phyloP scores from a whole-genome alignment of 2,329 filamentous ascomycete genomes.

The Hirsutella rhossiliensis region DNA sequence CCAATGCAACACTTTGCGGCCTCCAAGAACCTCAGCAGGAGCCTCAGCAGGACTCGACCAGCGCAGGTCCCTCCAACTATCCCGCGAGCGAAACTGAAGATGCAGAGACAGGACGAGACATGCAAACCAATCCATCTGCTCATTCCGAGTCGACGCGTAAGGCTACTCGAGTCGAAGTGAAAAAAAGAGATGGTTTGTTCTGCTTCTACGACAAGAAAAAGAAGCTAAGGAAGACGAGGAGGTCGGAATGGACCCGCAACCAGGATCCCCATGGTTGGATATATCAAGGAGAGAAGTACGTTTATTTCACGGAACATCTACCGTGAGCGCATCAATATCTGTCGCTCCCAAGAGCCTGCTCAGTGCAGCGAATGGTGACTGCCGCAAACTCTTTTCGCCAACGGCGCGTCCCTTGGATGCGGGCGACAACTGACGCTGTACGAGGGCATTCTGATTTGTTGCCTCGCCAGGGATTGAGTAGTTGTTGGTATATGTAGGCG shows the following conservation, averaged over 20 bases:
- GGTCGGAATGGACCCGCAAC: neutral
- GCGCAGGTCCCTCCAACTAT: neutral
- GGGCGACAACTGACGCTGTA: too few relatives aligned
- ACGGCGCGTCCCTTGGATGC: too few relatives aligned
- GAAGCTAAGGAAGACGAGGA: neutral
- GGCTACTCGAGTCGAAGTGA: neutral
- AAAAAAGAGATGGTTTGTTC: neutral
- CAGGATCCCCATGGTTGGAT: neutral
- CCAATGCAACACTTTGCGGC: neutral
- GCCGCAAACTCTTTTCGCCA: too few relatives aligned
- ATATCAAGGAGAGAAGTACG: neutral
- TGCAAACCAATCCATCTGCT: neutral
- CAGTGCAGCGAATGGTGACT: too few relatives aligned
- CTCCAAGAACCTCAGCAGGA: too few relatives aligned
- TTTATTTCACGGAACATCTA: neutral
- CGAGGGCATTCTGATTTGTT: too few relatives aligned
- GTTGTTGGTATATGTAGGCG: too few relatives aligned
- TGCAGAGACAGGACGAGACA: neutral
- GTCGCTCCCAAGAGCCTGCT: too few relatives aligned
- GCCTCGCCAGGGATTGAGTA: too few relatives aligned
- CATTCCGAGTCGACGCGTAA: neutral
- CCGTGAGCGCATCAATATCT: slow-evolving; percentile 1
- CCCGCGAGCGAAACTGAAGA: neutral
- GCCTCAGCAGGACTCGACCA: neutral
- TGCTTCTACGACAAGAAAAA: neutral